phyloP scores from a whole-genome alignment of 257 asterid species.

The Ilex asprella region DNA sequence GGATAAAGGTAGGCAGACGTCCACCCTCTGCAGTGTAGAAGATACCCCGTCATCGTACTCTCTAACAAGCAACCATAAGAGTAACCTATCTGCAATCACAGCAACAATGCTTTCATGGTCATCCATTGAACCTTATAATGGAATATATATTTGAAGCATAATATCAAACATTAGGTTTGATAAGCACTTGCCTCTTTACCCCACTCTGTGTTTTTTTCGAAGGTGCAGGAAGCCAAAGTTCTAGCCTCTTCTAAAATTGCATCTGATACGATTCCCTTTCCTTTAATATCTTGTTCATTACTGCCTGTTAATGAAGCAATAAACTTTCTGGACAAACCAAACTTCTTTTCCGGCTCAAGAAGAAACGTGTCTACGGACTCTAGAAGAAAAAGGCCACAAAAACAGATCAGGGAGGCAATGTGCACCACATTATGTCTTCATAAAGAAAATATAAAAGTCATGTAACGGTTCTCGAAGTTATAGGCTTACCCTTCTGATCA shows the following conservation, averaged over 20 bases:
- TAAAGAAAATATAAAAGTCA: too few relatives aligned
- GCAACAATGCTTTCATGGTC: too few relatives aligned
- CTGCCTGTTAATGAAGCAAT: conserved; percentile 40
- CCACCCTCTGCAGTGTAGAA: conserved; percentile 55
- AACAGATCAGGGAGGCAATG: too few relatives aligned
- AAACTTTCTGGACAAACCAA: conserved; percentile 43
- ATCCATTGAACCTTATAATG: too few relatives aligned
- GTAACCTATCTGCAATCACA: conserved; percentile 53
- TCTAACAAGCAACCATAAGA: conserved; percentile 59
- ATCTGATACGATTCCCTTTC: conserved; percentile 13
- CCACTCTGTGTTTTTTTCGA: conserved; percentile 65
- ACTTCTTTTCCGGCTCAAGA: conserved; percentile 35
- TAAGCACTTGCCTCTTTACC: conserved; percentile 55
- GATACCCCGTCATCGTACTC: conserved; percentile 59
- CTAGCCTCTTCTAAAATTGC: conserved; percentile 46
- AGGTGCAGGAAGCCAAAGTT: conserved; percentile 58
- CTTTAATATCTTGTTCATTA: conserved; percentile 9
- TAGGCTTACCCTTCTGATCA: conserved; percentile 33
- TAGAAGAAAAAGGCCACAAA: neutral
- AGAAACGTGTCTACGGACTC: conserved; percentile 36
- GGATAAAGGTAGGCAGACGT: conserved; percentile 53
- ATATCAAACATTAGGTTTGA: neutral
- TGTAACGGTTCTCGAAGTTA: too few relatives aligned
- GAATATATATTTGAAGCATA: too few relatives aligned
- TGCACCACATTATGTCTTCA: too few relatives aligned